Evolutionary conservation across 306 rosid species (phyloP), one percentile per base, ranked within the genome.

Genomic region (Pyrus betulifolia): DNA sequence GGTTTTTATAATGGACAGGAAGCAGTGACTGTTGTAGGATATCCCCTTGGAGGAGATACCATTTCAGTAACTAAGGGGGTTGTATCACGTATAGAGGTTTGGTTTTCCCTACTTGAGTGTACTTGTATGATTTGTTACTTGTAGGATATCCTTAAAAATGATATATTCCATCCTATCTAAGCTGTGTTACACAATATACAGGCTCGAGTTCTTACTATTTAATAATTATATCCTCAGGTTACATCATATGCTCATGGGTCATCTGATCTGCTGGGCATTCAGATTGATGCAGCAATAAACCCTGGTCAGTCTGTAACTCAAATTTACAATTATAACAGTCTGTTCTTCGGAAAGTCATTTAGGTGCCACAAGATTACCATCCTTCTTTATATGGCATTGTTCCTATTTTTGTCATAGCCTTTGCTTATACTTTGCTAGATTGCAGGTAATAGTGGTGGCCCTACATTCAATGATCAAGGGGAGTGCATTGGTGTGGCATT

Each of bases 401-500:
- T 51, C 54, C 71, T 74, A 45, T 79, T 67, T 72, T 62, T 83
- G 76, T 85, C 78, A 85, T 82, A 64, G 77, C 77, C 73, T 71
- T 84, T 78, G 83, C 81, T 82, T 74, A 67, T 67, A 79, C 73
- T 79, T 67, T 78, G 78, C 82, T 87, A 82, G 78, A 89, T 84
- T 87, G 80, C 83, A 92, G 99, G 99, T 87, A 95, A 95, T 86
- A 95, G 97, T n/a, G 99, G 99, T 79, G 99, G 99, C 35, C 99
- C 99, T n/a, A 97, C 97, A 38, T 95, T 95, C 88, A 95, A 90
- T 81, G 97, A 84, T 84, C 87, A 81, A 76, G 97, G 99, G 81
- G 97, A 95, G 81, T 95, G 99, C 93, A 95, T 95, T 77, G 99
- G 99, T 49, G 97, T 95, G 78, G 99, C 99, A n/a, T 95, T 95